These are phyloP conservation scores for Sutorius eximius DNA, from an alignment of 1,284 basidiomycete species.

Conservation along the genomic window DNA sequence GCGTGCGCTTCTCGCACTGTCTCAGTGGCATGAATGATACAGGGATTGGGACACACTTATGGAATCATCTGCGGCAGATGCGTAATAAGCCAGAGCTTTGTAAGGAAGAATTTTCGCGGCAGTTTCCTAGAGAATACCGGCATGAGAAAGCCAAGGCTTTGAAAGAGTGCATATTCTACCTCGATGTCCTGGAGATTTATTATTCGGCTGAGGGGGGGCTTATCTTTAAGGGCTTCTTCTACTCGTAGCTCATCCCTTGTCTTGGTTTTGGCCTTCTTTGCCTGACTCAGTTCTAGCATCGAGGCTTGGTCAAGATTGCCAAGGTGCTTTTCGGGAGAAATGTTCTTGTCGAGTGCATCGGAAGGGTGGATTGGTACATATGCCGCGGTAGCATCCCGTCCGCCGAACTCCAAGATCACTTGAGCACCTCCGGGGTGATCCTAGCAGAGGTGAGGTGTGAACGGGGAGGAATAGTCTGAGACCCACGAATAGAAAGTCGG, in stretches of 20 bases:
- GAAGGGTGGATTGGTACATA: slow-evolving; percentile 77
- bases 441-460: slow-evolving; percentile 37
- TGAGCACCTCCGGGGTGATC: slow-evolving; percentile 81
- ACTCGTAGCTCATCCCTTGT: slow-evolving; percentile 74
- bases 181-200: slow-evolving; percentile 78
- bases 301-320: slow-evolving; percentile 65
- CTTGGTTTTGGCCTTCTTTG: slow-evolving; percentile 45
- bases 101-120: slow-evolving; percentile 68
- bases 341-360: slow-evolving; percentile 66
- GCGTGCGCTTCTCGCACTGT: slow-evolving; percentile 43
- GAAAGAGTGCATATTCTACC: slow-evolving; percentile 38
- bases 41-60: slow-evolving; percentile 52
- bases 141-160: background rate
- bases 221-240: slow-evolving; percentile 57
- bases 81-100: slow-evolving; percentile 80
- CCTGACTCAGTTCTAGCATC: slow-evolving; percentile 41
- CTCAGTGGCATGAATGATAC: slow-evolving; percentile 4
- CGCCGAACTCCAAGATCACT: slow-evolving; percentile 79
- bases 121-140: slow-evolving; percentile 42
- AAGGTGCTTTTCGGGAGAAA: slow-evolving; percentile 67
- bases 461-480: background rate
- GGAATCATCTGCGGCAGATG: slow-evolving; percentile 80
- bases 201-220: slow-evolving; percentile 66
- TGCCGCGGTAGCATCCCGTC: slow-evolving; percentile 71
- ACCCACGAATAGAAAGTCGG: slow-evolving; percentile 73